Conservation (phyloP, 805 yeast species). For the Candida endomychidarum region DNA sequence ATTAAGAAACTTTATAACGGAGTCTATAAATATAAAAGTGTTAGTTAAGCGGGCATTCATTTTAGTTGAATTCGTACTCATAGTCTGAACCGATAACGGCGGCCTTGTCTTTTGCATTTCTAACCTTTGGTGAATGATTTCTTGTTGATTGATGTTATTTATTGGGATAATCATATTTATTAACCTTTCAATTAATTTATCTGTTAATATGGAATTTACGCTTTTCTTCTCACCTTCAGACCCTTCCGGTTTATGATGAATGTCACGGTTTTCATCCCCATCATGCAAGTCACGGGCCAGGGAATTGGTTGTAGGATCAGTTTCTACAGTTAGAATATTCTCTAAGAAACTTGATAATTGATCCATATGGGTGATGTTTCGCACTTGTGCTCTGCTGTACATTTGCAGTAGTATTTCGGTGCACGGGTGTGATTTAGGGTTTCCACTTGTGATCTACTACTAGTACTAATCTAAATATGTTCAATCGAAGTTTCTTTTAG, state of each 20-base stretch:
- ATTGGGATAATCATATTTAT: constrained; percentile 73
- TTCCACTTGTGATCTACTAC: too few species aligned
- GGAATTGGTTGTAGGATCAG: constrained; percentile 4
- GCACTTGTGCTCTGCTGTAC: too few species aligned
- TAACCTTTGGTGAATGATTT: constrained; percentile 52
- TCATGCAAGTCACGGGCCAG: constrained; percentile 3
- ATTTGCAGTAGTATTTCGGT: too few species aligned
- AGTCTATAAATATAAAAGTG: constrained; percentile 63
- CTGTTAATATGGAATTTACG: constrained; percentile 43
- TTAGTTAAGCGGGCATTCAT: constrained; percentile 61
- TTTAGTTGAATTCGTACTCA: constrained; percentile 66
- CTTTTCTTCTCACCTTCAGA: constrained; percentile 1
- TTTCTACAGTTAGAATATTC: constrained; percentile 32
- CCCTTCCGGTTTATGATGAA: too few species aligned
- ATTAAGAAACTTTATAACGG: constrained; percentile 49
- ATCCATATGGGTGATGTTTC: too few species aligned
- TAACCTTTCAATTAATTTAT: constrained; percentile 69
- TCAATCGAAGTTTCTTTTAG: too few species aligned
- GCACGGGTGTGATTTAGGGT: too few species aligned
- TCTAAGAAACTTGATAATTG: constrained; percentile 39
- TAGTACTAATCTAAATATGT: too few species aligned
- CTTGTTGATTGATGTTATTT: constrained; percentile 40
- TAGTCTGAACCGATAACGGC: constrained; percentile 61
- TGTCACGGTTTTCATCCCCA: constrained; percentile 2
- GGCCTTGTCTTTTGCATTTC: constrained; percentile 65